These are phyloP conservation scores for Apiosordaria backusii DNA, from an alignment of 495 filamentous ascomycete genomes.

Conservation along the genomic window DNA sequence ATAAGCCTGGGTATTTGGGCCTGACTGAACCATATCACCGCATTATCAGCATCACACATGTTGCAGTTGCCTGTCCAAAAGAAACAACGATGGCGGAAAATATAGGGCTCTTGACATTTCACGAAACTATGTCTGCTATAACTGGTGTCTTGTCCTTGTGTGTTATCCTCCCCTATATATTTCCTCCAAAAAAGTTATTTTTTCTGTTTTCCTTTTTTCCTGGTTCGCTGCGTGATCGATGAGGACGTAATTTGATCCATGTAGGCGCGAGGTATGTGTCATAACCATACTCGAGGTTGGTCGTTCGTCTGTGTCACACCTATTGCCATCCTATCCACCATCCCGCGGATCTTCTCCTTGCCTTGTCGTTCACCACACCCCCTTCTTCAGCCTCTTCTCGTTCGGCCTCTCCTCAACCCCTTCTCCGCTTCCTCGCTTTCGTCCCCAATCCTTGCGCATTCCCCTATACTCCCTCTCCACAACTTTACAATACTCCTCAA, in stretches of 20 bases:
- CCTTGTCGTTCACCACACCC: neutral
- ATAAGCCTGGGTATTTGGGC: no score
- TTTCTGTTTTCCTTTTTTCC: neutral
- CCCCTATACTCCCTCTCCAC: neutral
- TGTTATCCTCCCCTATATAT: neutral
- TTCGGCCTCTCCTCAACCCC: neutral
- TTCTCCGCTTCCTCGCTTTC: neutral
- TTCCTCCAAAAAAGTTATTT: neutral
- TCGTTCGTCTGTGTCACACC: neutral
- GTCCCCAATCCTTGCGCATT: neutral
- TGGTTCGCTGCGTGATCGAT: neutral
- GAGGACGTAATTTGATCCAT: neutral
- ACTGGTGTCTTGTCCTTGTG: neutral
- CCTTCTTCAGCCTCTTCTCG: neutral
- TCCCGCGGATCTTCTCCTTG: neutral
- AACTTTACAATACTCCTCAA: neutral
- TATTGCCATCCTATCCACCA: neutral
- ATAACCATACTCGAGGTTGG: neutral
- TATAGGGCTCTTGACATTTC: neutral
- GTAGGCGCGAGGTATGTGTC: neutral
- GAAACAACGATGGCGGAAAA: neutral
- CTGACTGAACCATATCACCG: neutral
- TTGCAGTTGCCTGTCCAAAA: neutral
- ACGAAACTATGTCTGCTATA: neutral
- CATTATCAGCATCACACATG: neutral